Conservation (phyloP, 2,329 filamentous ascomycete species). For the Talaromyces sp. region DNA sequence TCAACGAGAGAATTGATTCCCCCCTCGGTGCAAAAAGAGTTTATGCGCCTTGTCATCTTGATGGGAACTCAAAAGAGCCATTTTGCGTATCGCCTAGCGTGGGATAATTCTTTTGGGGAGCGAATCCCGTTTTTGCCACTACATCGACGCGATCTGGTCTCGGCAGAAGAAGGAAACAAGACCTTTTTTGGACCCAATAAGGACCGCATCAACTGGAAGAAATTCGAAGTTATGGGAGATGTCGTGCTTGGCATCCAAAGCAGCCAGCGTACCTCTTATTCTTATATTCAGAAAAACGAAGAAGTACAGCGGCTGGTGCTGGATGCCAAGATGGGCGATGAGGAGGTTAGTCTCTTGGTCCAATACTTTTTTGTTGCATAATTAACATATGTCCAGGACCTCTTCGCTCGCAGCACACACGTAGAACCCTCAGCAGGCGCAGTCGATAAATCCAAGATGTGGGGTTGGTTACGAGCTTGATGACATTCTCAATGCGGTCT, state of each 20-base stretch:
- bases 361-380: neutral
- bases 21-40: conserved; percentile 69
- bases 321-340: conserved; percentile 73
- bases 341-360: conserved; percentile 54
- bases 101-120: conserved; percentile 89
- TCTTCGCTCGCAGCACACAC: conserved; percentile 55
- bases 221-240: conserved; percentile 94
- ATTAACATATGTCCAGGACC: conserved; percentile 39
- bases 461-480: conserved; percentile 23
- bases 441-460: conserved; percentile 36
- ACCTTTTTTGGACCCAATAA: conserved; percentile 74
- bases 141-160: conserved; percentile 82
- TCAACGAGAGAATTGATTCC: conserved; percentile 76
- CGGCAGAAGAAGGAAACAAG: conserved; percentile 84
- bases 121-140: conserved; percentile 91
- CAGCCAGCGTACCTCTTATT: conserved; percentile 81
- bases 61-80: conserved; percentile 93
- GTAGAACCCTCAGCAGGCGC: conserved; percentile 44
- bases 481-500: neutral
- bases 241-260: conserved; percentile 85
- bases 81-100: conserved; percentile 91
- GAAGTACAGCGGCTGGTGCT: conserved; percentile 69
- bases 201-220: conserved; percentile 91
- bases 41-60: conserved; percentile 79
- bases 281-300: conserved; percentile 64